phyloP scores from a whole-genome alignment of 352 stramenopile genomes.

The Pythium dissimile region DNA sequence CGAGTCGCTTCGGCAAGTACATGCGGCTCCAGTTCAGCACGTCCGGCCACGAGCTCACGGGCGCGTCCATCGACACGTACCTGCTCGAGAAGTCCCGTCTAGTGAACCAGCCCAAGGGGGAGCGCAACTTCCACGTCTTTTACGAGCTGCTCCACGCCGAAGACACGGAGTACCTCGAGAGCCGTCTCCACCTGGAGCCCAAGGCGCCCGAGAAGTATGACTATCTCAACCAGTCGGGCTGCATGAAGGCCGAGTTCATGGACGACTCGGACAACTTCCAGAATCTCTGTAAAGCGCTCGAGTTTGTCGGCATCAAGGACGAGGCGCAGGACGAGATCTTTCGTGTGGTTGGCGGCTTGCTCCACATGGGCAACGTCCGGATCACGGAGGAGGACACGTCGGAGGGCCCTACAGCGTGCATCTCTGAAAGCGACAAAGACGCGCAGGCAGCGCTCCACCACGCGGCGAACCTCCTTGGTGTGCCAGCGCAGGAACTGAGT shows the following conservation, averaged over 20 bases:
- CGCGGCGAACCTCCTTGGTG: slow-evolving; percentile 61
- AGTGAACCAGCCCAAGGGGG: slow-evolving; percentile 65
- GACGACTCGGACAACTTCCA: slow-evolving; percentile 70
- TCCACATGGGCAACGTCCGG: slow-evolving; percentile 79
- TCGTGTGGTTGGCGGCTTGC: slow-evolving; percentile 57
- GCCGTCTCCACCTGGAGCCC: slow-evolving; percentile 46
- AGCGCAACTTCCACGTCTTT: slow-evolving; percentile 88
- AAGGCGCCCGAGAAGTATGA: slow-evolving; percentile 59
- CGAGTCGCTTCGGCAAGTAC: slow-evolving; percentile 91
- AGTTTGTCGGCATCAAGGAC: slow-evolving; percentile 72
- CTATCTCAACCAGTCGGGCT: slow-evolving; percentile 78
- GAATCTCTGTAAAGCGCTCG: slow-evolving; percentile 56
- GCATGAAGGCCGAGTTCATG: slow-evolving; percentile 61
- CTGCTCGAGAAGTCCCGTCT: slow-evolving; percentile 83
- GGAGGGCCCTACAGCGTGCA: slow-evolving; percentile 69
- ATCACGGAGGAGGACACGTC: slow-evolving; percentile 71
- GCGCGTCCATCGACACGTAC: slow-evolving; percentile 81
- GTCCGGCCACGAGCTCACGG: slow-evolving; percentile 65
- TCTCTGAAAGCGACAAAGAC: slow-evolving; percentile 36
- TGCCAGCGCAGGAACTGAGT: slow-evolving; percentile 56
- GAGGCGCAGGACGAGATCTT: slow-evolving; percentile 72
- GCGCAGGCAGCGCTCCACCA: slow-evolving; percentile 45
- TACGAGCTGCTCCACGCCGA: slow-evolving; percentile 75
- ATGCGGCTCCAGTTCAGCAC: slow-evolving; percentile 82
- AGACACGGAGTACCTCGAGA: slow-evolving; percentile 45